Evolutionary conservation across 2,329 filamentous ascomycete species (phyloP).

Genomic region (Arthrinium phaeospermum): DNA sequence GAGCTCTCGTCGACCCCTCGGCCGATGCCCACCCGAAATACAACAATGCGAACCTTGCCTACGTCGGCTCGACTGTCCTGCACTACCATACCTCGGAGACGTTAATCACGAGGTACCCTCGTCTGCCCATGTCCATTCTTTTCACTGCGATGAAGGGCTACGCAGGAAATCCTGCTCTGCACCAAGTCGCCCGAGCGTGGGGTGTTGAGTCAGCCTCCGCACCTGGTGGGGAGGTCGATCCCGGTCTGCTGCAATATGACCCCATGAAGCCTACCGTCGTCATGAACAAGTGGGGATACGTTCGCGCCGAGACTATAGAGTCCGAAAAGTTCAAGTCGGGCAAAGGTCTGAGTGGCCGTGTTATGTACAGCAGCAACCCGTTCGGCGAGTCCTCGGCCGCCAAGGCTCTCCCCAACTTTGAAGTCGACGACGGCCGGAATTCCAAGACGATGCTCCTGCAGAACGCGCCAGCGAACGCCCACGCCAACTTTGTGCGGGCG

Average conservation of each 20-base stretch:
- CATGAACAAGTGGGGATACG: slow-evolving; percentile 56
- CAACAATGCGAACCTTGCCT: slow-evolving; percentile 87
- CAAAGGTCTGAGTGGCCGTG: slow-evolving; percentile 74
- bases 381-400: slow-evolving; percentile 71
- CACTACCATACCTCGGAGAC: slow-evolving; percentile 89
- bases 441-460: slow-evolving; percentile 33
- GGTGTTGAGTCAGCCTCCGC: slow-evolving; percentile 87
- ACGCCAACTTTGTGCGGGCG: slow-evolving; percentile 80
- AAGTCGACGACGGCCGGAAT: slow-evolving; percentile 31
- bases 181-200: slow-evolving; percentile 81
- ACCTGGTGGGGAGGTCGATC: slow-evolving; percentile 90
- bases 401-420: slow-evolving; percentile 27
- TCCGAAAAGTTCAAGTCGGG: slow-evolving; percentile 60
- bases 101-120: slow-evolving; percentile 87
- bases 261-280: slow-evolving; percentile 51
- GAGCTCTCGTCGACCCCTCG: slow-evolving; percentile 83
- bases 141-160: slow-evolving; percentile 88
- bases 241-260: slow-evolving; percentile 84
- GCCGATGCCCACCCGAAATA: slow-evolving; percentile 80
- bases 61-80: slow-evolving; percentile 81
- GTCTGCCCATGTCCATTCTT: slow-evolving; percentile 85
- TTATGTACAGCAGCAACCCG: slow-evolving; percentile 77
- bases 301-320: slow-evolving; percentile 55
- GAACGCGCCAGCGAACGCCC: slow-evolving; percentile 51
- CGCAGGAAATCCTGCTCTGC: slow-evolving; percentile 75